Evolutionary conservation across 2,329 filamentous ascomycete species (phyloP).

Genomic region (Aaosphaeria arxii): DNA sequence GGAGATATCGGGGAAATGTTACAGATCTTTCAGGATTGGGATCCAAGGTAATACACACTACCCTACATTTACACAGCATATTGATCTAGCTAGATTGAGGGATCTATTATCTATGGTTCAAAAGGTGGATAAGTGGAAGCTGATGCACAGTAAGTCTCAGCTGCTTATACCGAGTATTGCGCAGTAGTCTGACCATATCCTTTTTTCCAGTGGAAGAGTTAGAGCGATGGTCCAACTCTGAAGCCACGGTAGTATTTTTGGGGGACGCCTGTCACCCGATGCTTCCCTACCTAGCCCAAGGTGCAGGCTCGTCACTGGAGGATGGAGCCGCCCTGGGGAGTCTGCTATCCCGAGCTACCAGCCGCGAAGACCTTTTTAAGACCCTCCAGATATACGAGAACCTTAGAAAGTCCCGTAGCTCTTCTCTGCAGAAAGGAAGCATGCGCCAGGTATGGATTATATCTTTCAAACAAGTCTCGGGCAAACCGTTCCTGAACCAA

Average conservation of each 20-base stretch:
- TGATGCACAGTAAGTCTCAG: slow-evolving; percentile 51
- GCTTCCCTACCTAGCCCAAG: slow-evolving; percentile 33
- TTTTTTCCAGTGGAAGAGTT: slow-evolving; percentile 37
- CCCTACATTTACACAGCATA: not conserved
- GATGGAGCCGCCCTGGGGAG: slow-evolving; percentile 65
- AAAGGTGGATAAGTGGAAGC: slow-evolving; percentile 65
- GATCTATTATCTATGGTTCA: slow-evolving; percentile 51
- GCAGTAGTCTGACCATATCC: not conserved
- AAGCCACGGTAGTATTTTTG: slow-evolving; percentile 25
- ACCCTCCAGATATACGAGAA: slow-evolving; percentile 46
- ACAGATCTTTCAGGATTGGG: slow-evolving; percentile 60
- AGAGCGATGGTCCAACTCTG: slow-evolving; percentile 1
- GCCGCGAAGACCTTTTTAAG: slow-evolving; percentile 27
- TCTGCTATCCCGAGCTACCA: slow-evolving; percentile 39
- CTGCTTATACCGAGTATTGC: not conserved
- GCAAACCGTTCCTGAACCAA: too few relatives aligned
- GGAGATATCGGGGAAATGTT: slow-evolving; percentile 62
- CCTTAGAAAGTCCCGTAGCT: slow-evolving; percentile 48
- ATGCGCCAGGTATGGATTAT: slow-evolving; percentile 44
- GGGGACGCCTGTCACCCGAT: slow-evolving; percentile 34
- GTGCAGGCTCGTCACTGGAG: slow-evolving; percentile 66
- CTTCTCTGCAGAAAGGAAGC: slow-evolving; percentile 59
- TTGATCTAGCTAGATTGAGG: slow-evolving; percentile 37
- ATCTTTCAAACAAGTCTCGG: not conserved
- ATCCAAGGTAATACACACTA: slow-evolving; percentile 57